Evolutionary conservation across 208 protist species (phyloP).

Genomic region (Crithidia expoeki): DNA sequence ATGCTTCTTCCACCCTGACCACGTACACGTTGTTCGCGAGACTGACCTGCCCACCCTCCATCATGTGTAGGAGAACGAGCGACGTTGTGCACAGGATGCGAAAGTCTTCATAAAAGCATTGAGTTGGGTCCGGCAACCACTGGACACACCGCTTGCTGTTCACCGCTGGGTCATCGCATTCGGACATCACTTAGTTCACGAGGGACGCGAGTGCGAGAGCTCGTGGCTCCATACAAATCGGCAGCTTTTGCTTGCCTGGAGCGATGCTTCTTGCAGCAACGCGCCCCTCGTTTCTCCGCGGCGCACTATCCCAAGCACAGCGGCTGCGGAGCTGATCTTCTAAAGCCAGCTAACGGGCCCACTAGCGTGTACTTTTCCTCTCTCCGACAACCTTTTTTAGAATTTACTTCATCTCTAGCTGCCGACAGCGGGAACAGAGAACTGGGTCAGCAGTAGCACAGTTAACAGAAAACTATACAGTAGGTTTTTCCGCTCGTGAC

Average conservation of each 20-base stretch:
- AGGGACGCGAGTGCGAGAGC: conserved; percentile 96
- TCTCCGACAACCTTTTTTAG: not conserved
- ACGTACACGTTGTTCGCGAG: conserved; percentile 65
- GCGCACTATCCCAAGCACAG: conserved; percentile 72
- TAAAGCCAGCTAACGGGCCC: conserved; percentile 81
- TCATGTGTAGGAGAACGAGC: conserved; percentile 2
- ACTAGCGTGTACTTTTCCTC: not conserved
- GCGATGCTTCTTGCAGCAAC: not conserved
- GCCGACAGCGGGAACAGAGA: not conserved
- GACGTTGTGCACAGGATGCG: conserved; percentile 24
- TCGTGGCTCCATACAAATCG: conserved; percentile 94
- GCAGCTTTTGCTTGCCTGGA: conserved; percentile 1
- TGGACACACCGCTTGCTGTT: not conserved
- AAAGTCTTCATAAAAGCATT: not conserved
- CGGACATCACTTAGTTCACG: conserved; percentile 94
- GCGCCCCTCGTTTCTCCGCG: conserved; percentile 18
- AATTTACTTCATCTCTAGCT: conserved; percentile 4
- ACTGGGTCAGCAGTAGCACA: not conserved
- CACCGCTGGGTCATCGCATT: conserved; percentile 66
- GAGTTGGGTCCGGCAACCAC: not conserved
- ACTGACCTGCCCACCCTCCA: not conserved
- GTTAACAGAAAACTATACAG: not conserved
- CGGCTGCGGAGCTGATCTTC: too few relatives aligned
- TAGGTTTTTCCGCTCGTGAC: not conserved
- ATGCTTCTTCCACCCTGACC: conserved; percentile 98